phyloP scores from a whole-genome alignment of 257 asterid species.

The Primulina tabacum region DNA sequence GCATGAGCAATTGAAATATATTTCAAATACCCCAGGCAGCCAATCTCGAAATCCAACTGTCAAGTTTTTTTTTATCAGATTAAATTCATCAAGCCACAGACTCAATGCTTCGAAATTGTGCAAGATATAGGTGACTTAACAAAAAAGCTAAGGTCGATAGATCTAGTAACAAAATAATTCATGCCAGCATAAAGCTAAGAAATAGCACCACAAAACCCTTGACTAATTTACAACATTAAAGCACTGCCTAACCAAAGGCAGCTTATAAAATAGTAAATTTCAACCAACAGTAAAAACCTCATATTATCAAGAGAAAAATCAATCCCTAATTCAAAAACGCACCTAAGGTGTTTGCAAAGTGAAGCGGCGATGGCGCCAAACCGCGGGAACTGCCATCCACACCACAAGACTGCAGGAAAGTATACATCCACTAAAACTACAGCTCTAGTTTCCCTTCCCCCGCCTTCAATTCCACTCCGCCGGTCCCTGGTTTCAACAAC shows the following conservation, averaged over 20 bases:
- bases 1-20: background rate
- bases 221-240: slow-evolving; percentile 7
- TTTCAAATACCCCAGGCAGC: background rate
- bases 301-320: background rate
- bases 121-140: background rate
- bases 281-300: background rate
- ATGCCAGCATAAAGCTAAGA: slow-evolving; percentile 4
- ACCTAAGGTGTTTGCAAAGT: slow-evolving; percentile 80
- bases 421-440: slow-evolving; percentile 76
- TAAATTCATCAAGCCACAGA: background rate
- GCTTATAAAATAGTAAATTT: background rate
- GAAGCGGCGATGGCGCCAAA: slow-evolving; percentile 58
- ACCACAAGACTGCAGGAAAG: slow-evolving; percentile 70
- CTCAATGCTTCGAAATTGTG: background rate
- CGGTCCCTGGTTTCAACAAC: slow-evolving; percentile 34
- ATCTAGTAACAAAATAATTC: background rate
- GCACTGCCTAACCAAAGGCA: slow-evolving; percentile 9
- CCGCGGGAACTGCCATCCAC: slow-evolving; percentile 92
- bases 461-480: slow-evolving; percentile 27
- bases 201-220: background rate
- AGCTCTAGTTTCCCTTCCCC: slow-evolving; percentile 45
- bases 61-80: background rate
- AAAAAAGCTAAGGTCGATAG: background rate
- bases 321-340: background rate
- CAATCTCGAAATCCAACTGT: no score